phyloP scores from a whole-genome alignment of 306 rosid genomes.

The Dryas drummondii region DNA sequence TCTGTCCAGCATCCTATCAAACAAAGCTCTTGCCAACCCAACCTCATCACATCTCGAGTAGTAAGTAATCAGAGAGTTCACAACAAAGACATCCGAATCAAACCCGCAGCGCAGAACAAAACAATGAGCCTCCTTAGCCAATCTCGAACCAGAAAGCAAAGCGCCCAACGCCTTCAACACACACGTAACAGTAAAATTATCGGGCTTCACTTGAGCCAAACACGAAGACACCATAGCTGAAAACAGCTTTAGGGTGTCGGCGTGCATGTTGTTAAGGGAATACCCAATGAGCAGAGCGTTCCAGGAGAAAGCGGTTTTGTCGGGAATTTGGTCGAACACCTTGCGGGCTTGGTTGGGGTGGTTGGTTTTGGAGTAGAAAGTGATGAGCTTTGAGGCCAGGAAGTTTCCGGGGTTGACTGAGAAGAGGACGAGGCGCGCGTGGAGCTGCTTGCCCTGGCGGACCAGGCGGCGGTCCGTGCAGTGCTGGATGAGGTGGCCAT shows the following conservation, averaged over 20 bases:
- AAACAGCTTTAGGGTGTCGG: constrained; percentile 51
- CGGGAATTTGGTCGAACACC: constrained; percentile 64
- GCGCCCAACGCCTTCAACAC: constrained; percentile 59
- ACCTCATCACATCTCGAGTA: constrained; percentile 65
- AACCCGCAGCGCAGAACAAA: constrained; percentile 46
- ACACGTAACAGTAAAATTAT: constrained; percentile 54
- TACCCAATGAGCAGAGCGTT: constrained; percentile 74
- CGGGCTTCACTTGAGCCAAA: constrained; percentile 34
- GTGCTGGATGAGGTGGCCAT: constrained; percentile 59
- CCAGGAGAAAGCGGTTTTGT: constrained; percentile 62
- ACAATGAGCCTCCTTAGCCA: constrained; percentile 56
- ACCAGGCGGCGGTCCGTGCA: constrained; percentile 53
- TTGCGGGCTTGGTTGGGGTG: constrained; percentile 46
- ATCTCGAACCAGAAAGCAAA: constrained; percentile 20
- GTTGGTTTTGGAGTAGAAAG: constrained; percentile 49
- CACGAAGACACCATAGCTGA: constrained; percentile 33
- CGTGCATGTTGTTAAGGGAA: constrained; percentile 47
- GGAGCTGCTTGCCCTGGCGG: constrained; percentile 76
- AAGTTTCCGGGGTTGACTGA: constrained; percentile 73
- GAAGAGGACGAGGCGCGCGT: constrained; percentile 62
- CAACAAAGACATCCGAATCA: constrained; percentile 58
- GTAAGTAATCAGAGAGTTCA: constrained; percentile 59
- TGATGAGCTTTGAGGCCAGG: constrained; percentile 77
- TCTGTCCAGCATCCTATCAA: constrained; percentile 50
- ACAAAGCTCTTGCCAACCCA: constrained; percentile 51